Conservation (phyloP, 345 rosid genomes). For the Rhodomyrtus tomentosa region DNA sequence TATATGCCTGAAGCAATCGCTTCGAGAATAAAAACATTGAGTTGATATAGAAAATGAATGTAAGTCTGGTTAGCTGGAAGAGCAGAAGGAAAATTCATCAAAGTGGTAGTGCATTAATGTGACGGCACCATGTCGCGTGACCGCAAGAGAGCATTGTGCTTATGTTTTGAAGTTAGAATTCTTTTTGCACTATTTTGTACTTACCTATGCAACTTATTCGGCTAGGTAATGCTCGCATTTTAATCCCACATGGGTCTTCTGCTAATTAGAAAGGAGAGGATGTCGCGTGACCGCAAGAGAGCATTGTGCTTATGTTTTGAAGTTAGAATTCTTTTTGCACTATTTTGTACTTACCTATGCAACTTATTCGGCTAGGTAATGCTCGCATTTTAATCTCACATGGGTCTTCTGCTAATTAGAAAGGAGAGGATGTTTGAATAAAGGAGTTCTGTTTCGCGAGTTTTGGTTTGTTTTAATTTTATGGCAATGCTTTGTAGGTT, state of each 20-base stretch:
- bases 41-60: neutral
- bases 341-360: neutral
- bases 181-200: neutral
- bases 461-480: neutral
- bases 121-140: neutral
- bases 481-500: constrained; percentile 38
- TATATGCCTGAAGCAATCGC: neutral
- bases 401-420: neutral
- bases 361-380: neutral
- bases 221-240: neutral
- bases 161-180: neutral
- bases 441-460: neutral
- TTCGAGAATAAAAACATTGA: neutral
- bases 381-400: neutral
- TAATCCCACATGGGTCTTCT: neutral
- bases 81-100: neutral
- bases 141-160: neutral
- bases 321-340: neutral
- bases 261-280: neutral
- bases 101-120: neutral
- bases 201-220: neutral
- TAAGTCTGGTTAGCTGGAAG: neutral
- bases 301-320: neutral
- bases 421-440: neutral
- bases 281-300: neutral